phyloP scores from a whole-genome alignment of 2,329 filamentous ascomycete species.

The Malbranchea cinnamomea region DNA sequence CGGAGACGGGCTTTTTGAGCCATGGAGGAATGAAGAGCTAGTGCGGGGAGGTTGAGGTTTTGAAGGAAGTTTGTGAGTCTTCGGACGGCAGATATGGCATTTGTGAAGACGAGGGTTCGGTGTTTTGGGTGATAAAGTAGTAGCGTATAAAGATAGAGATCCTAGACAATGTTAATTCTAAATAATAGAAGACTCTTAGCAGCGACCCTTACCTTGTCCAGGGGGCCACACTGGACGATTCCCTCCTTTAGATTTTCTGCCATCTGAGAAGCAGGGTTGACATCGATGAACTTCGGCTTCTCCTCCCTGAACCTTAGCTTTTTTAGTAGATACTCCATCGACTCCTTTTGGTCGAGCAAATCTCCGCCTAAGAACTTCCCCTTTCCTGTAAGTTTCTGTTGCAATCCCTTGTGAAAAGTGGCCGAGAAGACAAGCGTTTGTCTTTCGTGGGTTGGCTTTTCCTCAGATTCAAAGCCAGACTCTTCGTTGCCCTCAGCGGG shows the following conservation, averaged over 20 bases:
- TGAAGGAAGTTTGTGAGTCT: conserved; percentile 73
- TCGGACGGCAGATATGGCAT: conserved; percentile 85
- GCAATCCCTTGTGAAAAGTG: conserved; percentile 81
- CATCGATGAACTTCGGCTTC: conserved; percentile 79
- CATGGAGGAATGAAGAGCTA: conserved; percentile 86
- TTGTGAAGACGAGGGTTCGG: conserved; percentile 82
- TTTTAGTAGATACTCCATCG: conserved; percentile 83
- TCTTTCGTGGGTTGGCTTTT: conserved; percentile 31
- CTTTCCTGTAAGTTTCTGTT: conserved; percentile 79
- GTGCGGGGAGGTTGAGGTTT: conserved; percentile 60
- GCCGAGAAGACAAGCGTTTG: conserved; percentile 95
- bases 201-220: conserved; percentile 59
- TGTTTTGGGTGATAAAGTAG: conserved; percentile 67
- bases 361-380: conserved; percentile 41
- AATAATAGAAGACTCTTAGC: neutral
- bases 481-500: conserved; percentile 17
- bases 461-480: conserved; percentile 17
- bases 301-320: conserved; percentile 77
- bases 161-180: conserved; percentile 32
- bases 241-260: conserved; percentile 74
- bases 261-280: conserved; percentile 81
- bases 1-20: conserved; percentile 87
- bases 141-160: conserved; percentile 83
- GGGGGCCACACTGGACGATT: conserved; percentile 77
- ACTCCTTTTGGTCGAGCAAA: conserved; percentile 58